A percentile compares a stretch with the other conserved stretches of the same genome.
Evolutionary conservation across 257 asterid genomes (phyloP).

Genomic region (Petunia axillaris): DNA sequence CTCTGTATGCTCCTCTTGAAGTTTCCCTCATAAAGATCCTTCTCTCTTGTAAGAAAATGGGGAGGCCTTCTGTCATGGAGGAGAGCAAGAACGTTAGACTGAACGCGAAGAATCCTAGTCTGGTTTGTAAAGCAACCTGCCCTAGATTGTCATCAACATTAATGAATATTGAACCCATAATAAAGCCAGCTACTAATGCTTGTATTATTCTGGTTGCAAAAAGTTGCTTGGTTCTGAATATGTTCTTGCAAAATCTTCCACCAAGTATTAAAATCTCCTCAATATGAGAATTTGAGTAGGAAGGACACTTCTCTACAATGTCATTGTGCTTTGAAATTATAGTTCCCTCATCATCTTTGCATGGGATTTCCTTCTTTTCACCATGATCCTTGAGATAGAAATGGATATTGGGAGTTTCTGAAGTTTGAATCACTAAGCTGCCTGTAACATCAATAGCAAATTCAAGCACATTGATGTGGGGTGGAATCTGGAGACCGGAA

Average conservation of each 20-base stretch:
- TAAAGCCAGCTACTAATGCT: conserved; percentile 59
- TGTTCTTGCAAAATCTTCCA: conserved; percentile 68
- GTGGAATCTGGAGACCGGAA: conserved; percentile 56
- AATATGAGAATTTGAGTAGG: conserved; percentile 48
- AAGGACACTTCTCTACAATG: conserved; percentile 17
- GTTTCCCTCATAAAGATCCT: conserved; percentile 71
- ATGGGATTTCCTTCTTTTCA: not conserved
- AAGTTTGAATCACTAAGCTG: conserved; percentile 29
- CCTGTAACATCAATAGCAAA: conserved; percentile 64
- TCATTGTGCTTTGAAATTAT: conserved; percentile 13
- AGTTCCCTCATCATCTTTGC: not conserved
- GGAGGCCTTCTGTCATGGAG: conserved; percentile 79
- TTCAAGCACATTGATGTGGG: conserved; percentile 75
- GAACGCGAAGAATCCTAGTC: conserved; percentile 83
- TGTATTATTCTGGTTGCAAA: conserved; percentile 66
- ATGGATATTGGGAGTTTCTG: conserved; percentile 31
- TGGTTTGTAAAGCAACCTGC: conserved; percentile 51
- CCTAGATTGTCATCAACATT: conserved; percentile 49
- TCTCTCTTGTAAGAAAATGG: conserved; percentile 80
- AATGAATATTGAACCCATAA: conserved; percentile 77
- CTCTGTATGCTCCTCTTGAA: conserved; percentile 77
- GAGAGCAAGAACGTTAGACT: conserved; percentile 75
- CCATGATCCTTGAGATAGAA: conserved; percentile 20
- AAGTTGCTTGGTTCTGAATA: conserved; percentile 73
- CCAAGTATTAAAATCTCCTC: conserved; percentile 59